Percentiles rank a stretch among this genome's conserved stretches.
Conservation (phyloP, 257 asterid genomes). For the Oldenlandia corymbosa region DNA sequence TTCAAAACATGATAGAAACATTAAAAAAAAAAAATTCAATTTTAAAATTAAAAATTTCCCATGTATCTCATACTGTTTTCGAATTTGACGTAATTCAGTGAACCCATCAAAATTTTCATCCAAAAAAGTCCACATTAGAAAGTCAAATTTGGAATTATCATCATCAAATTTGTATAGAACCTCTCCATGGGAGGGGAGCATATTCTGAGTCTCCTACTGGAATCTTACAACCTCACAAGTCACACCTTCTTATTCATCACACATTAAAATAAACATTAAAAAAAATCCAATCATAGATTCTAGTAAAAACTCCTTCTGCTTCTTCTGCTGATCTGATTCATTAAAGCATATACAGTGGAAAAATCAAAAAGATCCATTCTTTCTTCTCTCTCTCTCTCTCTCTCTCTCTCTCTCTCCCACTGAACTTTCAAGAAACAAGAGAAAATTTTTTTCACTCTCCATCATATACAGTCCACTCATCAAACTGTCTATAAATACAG, state of each 20-base stretch:
- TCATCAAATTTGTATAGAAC: neutral
- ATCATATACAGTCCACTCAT: neutral
- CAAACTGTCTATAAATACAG: conserved; percentile 6
- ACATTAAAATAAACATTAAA: neutral
- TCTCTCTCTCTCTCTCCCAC: neutral
- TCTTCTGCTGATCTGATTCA: too few relatives aligned
- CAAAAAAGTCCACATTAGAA: too few relatives aligned
- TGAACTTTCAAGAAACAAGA: conserved; percentile 2
- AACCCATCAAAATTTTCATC: too few relatives aligned
- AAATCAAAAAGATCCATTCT: neutral
- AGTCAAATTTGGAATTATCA: neutral
- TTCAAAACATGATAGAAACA: too few relatives aligned
- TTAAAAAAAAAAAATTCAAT: too few relatives aligned
- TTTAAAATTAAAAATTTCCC: too few relatives aligned
- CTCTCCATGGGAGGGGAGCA: too few relatives aligned
- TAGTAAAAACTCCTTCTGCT: neutral
- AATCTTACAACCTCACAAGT: neutral
- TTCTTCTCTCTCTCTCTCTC: too few relatives aligned
- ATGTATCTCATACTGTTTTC: too few relatives aligned
- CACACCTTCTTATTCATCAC: too few relatives aligned
- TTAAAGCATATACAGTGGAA: neutral
- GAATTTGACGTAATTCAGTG: too few relatives aligned
- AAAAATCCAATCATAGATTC: neutral
- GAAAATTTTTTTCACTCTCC: neutral
- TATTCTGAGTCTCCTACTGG: conserved; percentile 9